A percentile compares a stretch with the other conserved stretches of the same genome.
Conservation (phyloP, 352 stramenopile species). For the Pythium diclinum region DNA sequence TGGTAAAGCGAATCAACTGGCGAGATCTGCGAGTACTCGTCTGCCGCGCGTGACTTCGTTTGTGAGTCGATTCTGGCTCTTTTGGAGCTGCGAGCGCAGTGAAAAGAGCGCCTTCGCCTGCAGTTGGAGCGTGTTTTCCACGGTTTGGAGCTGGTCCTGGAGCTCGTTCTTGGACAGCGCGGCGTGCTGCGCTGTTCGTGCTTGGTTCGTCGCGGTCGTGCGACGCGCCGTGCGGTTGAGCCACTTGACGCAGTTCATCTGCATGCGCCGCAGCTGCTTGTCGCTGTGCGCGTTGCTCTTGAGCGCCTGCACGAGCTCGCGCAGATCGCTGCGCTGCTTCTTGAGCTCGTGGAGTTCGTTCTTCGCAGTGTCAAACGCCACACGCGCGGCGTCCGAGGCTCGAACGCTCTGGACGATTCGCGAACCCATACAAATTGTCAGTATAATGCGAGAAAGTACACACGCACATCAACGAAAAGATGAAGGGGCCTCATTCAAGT, state of each 20-base stretch:
- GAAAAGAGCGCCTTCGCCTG: constrained; percentile 47
- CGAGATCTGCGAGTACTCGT: constrained; percentile 36
- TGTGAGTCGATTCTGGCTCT: constrained; percentile 44
- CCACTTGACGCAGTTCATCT: constrained; percentile 69
- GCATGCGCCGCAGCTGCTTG: constrained; percentile 44
- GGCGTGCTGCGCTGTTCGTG: constrained; percentile 34
- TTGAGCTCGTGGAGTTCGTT: constrained; percentile 47
- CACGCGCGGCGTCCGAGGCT: constrained; percentile 33
- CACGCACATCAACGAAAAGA: no score
- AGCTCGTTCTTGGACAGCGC: constrained; percentile 52
- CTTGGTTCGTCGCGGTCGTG: constrained; percentile 34
- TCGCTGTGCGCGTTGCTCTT: constrained; percentile 46
- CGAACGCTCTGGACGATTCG: constrained; percentile 29
- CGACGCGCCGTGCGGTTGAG: constrained; percentile 62
- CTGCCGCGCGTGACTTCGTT: constrained; percentile 37
- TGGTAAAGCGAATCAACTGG: constrained; percentile 35
- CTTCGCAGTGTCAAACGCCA: constrained; percentile 37
- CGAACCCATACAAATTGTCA: constrained; percentile 1
- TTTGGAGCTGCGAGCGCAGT: constrained; percentile 47
- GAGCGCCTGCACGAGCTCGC: constrained; percentile 43
- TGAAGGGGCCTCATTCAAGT: no score
- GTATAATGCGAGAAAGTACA: constrained; percentile 4
- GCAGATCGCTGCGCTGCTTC: constrained; percentile 40
- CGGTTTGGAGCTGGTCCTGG: constrained; percentile 34
- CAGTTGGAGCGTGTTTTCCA: constrained; percentile 40